These are phyloP conservation scores for Venturia pyrina DNA, from an alignment of 2,329 filamentous ascomycete genomes.

Conservation along the genomic window DNA sequence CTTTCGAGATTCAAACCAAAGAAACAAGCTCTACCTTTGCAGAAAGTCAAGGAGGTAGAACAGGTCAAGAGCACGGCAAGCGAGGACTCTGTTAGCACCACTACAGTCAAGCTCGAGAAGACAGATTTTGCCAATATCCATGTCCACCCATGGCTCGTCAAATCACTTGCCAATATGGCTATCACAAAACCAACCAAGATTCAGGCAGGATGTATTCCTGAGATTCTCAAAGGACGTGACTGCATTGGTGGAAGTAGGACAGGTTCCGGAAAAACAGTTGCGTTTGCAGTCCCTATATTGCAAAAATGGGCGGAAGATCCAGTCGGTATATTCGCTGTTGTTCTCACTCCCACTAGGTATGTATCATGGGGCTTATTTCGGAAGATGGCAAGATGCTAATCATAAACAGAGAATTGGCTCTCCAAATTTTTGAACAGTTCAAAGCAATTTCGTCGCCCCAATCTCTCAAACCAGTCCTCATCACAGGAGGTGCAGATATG, in stretches of 20 bases:
- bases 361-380: slow-evolving; percentile 11
- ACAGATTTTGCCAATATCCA: slow-evolving; percentile 61
- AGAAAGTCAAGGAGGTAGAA: neutral
- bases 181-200: slow-evolving; percentile 87
- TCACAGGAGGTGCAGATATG: slow-evolving; percentile 92
- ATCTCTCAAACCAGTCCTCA: slow-evolving; percentile 75
- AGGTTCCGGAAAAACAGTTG: slow-evolving; percentile 93
- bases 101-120: slow-evolving; percentile 23
- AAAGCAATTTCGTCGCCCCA: slow-evolving; percentile 84
- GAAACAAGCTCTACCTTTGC: neutral
- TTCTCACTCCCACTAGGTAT: slow-evolving; percentile 77
- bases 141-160: slow-evolving; percentile 78
- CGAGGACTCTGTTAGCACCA: neutral
- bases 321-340: slow-evolving; percentile 77
- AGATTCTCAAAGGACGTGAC: slow-evolving; percentile 82
- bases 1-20: slow-evolving; percentile 5
- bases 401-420: slow-evolving; percentile 62
- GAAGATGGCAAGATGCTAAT: neutral
- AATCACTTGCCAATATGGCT: slow-evolving; percentile 65
- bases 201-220: slow-evolving; percentile 84
- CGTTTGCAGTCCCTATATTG: slow-evolving; percentile 88
- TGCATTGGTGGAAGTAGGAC: slow-evolving; percentile 93
- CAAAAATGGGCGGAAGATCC: slow-evolving; percentile 92
- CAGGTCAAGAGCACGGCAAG: neutral
- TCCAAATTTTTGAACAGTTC: slow-evolving; percentile 95